Evolutionary conservation across 805 yeast species (phyloP).

Genomic region (Candida coleopterorum): DNA sequence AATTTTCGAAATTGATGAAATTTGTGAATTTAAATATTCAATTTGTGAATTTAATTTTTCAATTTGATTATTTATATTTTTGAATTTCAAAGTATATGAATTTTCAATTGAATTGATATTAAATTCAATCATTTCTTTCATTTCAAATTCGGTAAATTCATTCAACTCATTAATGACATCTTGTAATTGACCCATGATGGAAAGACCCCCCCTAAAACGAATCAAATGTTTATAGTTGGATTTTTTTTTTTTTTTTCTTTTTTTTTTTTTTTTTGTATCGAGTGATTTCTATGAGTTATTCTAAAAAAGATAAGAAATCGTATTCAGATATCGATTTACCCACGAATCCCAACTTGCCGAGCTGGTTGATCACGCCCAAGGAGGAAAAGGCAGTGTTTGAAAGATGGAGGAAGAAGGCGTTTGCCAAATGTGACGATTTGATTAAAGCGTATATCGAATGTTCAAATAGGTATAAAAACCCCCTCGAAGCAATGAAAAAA

Average conservation of each 20-base stretch:
- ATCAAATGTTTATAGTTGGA: neutral
- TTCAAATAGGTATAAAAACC: slow-evolving; percentile 49
- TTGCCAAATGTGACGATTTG: slow-evolving; percentile 58
- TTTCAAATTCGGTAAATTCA: slow-evolving; percentile 46
- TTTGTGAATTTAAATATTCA: slow-evolving; percentile 12
- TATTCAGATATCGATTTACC: slow-evolving; percentile 36
- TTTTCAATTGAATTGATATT: slow-evolving; percentile 25
- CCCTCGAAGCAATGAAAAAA: slow-evolving; percentile 61
- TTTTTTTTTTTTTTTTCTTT: neutral
- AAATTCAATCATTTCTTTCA: slow-evolving; percentile 41
- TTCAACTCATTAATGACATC: slow-evolving; percentile 22
- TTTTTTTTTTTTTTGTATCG: neutral
- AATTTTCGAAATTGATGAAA: slow-evolving; percentile 17
- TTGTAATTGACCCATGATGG: slow-evolving; percentile 7
- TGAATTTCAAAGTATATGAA: slow-evolving; percentile 22
- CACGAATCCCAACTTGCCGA: slow-evolving; percentile 50
- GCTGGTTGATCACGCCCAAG: slow-evolving; percentile 71
- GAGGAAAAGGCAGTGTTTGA: slow-evolving; percentile 72
- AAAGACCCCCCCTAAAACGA: neutral
- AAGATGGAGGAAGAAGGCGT: slow-evolving; percentile 64
- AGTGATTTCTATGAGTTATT: slow-evolving; percentile 18
- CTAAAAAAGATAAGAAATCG: slow-evolving; percentile 22
- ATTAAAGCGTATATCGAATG: slow-evolving; percentile 71
- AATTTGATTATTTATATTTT: slow-evolving; percentile 9
- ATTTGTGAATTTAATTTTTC: slow-evolving; percentile 10